Evolutionary conservation across 768 basidiomycete species (phyloP), one percentile per base, ranked within the genome.

Genomic region (Leccinum olivaceopallidum): DNA sequence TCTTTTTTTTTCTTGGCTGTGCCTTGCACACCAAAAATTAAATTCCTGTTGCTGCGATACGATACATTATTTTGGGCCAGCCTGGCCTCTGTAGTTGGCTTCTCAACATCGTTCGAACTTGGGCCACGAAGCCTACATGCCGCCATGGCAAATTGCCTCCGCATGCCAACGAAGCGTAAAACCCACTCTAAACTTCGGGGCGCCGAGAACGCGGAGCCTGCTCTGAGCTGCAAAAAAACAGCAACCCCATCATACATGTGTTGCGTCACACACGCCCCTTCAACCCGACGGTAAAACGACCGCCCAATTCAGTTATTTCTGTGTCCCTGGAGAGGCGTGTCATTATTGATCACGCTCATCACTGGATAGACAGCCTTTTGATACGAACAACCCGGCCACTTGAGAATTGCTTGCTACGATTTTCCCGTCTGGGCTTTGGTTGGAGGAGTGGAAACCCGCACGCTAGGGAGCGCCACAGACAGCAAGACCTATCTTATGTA

Each of bases 301-400:
- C 59, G 61, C 13, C 18, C 6, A 49, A 39, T 60, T 63, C 65
- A 57, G 44, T 54, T 30, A 22, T 49, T 48, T 26, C 26, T 39
- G 30, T 26, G 37, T 49, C 65, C 63, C 63, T 67, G 61, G n/a
- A 36, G 8, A 54, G 50, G 47, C 47, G 39, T 59, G 57, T 37
- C 51, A 57, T 60, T 32, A 63, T 50, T n/a, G 30, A 30, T 52
- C 26, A 52, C 14, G 47, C 20, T 36, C n/a, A 66, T 65, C 56
- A 52, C 55, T 61, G 53, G 48, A 68, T 60, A 63, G 61, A 68
- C 64, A 69, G 63, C 32, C 63, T 60, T 64, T 65, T 62, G 66
- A 68, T 68, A 62, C 53, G 39, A 63, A 63, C 67, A 57, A 24
- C 28, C 18, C 52, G 42, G 42, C 22, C 50, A 56, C 20, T 60